Conservation (phyloP, 768 basidiomycete genomes). For the Glaciozyma martinii region DNA sequence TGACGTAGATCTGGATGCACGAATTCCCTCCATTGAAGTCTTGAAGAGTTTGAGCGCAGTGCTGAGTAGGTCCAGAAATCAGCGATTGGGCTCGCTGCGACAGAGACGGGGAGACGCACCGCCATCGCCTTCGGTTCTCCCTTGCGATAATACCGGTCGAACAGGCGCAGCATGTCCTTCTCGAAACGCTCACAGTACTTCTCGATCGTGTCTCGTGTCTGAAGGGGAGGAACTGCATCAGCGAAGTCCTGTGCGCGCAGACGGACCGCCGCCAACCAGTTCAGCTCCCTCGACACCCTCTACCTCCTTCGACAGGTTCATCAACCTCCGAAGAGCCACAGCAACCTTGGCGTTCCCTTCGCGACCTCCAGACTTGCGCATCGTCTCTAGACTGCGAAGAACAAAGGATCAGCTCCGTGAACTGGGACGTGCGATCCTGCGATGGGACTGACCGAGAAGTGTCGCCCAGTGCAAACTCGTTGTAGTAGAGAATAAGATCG, state of each 20-base stretch:
- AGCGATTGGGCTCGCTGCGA: background rate
- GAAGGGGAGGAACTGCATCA: background rate
- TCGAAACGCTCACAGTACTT: constrained; percentile 98
- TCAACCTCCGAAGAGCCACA: constrained; percentile 71
- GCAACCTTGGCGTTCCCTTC: constrained; percentile 84
- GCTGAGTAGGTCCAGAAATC: constrained; percentile 48
- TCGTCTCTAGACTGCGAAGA: constrained; percentile 52
- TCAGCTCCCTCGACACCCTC: constrained; percentile 69
- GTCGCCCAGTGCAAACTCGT: constrained; percentile 77
- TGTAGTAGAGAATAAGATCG: constrained; percentile 86
- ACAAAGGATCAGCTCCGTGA: constrained; percentile 6
- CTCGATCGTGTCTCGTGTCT: constrained; percentile 88
- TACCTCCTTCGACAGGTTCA: constrained; percentile 83
- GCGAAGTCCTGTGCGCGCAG: background rate
- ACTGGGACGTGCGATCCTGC: background rate
- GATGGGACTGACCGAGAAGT: constrained; percentile 44
- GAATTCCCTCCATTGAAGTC: constrained; percentile 97
- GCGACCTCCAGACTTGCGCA: constrained; percentile 72
- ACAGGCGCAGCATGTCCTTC: constrained; percentile 92
- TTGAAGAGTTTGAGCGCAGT: constrained; percentile 89
- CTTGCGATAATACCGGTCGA: constrained; percentile 89
- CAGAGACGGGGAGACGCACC: constrained; percentile 47
- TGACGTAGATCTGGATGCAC: constrained; percentile 96
- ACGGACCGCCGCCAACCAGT: constrained; percentile 47
- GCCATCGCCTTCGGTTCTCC: constrained; percentile 99